Evolutionary conservation across 495 filamentous ascomycete species (phyloP), one percentile per base, ranked within the genome.

Genomic region (Penicillium crystallinum): DNA sequence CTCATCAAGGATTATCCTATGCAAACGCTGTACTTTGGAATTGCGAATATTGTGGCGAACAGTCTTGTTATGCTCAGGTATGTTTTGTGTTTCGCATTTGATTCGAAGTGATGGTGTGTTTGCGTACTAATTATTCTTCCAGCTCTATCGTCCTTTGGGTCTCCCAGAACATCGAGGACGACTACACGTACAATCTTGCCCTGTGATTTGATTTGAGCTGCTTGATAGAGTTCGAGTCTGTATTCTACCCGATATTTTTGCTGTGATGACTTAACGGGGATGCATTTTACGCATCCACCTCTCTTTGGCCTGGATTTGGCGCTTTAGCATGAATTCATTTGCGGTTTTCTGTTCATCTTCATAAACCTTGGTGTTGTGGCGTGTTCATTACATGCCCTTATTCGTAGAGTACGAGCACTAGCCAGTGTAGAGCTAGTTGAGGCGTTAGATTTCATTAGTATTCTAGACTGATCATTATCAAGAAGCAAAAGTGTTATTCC

Each of bases 161-260:
- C 12, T 90, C 87, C 54, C 95, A 99, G 81, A 99, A 97, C 63
- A 96, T 97, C 73, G 95, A 99, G 73, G 95, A 98, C 61, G 92
- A 97, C 70, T 98, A 97, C 67, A 90, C 90, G 44, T 98, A 98
- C 70, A 97, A 90, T 64, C 75, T 98, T 52, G 86, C 92, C 36
- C 79, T 98, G 54, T 97, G 31, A 57, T 41, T 7, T 97, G 31
- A 57, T 41, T 7, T 8, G n/a, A 6, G 6, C 31, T n/a, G 15
- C 17, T 48, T 29, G 30, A 21, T 50, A 53, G 51, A 54, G 34
- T 29, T 34, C 11, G 42, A 22, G 9, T 53, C 50, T 65, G 59
- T 62, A 65, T 39, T 63, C 51, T 63, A 62, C 42, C 54, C 52
- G 48, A 50, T 50, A 25, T 35, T 31, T 14, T 42, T 43, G 46